These are phyloP conservation scores for Schizophyllum commune DNA, from an alignment of 1,284 basidiomycete genomes.

Conservation along the genomic window DNA sequence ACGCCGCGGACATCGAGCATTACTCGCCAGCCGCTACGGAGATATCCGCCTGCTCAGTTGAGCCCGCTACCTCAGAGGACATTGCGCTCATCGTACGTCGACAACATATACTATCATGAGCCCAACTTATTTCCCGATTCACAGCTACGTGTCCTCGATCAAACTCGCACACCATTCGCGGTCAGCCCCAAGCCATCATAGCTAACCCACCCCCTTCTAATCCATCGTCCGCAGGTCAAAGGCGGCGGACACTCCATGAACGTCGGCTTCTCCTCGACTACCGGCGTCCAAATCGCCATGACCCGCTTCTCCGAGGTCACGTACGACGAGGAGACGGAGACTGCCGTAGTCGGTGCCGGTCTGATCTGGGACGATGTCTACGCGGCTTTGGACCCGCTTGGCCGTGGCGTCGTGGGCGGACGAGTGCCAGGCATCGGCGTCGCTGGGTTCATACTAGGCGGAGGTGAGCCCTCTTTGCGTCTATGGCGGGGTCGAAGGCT, in stretches of 20 bases:
- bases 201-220: neutral
- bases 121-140: neutral
- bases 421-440: constrained; percentile 48
- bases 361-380: constrained; percentile 56
- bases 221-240: constrained; percentile 33
- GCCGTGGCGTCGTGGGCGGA: constrained; percentile 46
- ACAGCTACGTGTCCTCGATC: constrained; percentile 38
- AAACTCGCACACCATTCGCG: constrained; percentile 32
- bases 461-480: constrained; percentile 29
- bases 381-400: constrained; percentile 31
- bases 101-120: neutral
- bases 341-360: constrained; percentile 41
- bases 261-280: constrained; percentile 44
- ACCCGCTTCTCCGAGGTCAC: constrained; percentile 36
- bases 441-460: constrained; percentile 45
- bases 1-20: constrained; percentile 29
- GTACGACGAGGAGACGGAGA: constrained; percentile 31
- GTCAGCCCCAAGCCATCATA: constrained; percentile 15
- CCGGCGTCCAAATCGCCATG: constrained; percentile 51
- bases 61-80: constrained; percentile 41
- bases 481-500: neutral
- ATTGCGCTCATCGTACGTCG: constrained; percentile 34
- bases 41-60: constrained; percentile 38
- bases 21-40: constrained; percentile 18
- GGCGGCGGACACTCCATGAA: constrained; percentile 46